Evolutionary conservation across 1,139 yeast species (phyloP).

Genomic region (Geotrichum citri-aurantii): DNA sequence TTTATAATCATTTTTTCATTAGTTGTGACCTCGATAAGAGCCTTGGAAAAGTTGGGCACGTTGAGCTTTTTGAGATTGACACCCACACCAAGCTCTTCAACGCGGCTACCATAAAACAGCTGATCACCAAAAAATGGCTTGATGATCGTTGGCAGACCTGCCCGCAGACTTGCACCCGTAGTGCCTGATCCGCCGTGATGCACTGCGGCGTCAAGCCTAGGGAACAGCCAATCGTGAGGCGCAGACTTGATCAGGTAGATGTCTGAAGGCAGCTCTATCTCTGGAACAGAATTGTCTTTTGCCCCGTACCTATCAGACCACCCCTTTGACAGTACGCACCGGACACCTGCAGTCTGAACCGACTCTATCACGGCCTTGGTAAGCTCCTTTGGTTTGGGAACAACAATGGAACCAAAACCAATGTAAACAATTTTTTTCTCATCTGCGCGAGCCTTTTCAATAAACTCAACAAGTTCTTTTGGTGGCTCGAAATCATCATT

Average conservation of each 20-base stretch:
- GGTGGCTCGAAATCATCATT: constrained; percentile 56
- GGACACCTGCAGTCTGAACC: constrained; percentile 68
- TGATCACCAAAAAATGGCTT: constrained; percentile 98
- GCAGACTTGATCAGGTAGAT: constrained; percentile 67
- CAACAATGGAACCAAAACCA: constrained; percentile 96
- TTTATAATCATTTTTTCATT: constrained; percentile 60
- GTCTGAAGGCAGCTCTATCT: constrained; percentile 57
- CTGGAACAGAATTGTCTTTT: constrained; percentile 37
- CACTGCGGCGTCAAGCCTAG: constrained; percentile 84
- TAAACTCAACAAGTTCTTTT: constrained; percentile 51
- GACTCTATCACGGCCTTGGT: constrained; percentile 76
- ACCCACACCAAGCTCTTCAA: constrained; percentile 91
- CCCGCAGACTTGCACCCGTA: constrained; percentile 82
- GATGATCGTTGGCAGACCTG: constrained; percentile 83
- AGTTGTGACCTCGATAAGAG: constrained; percentile 61
- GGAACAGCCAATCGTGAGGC: constrained; percentile 94
- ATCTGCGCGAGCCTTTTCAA: constrained; percentile 54
- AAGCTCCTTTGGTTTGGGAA: constrained; percentile 68
- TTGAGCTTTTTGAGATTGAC: constrained; percentile 63
- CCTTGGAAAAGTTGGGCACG: constrained; percentile 55
- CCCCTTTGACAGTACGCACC: constrained; percentile 86
- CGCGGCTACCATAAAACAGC: constrained; percentile 79
- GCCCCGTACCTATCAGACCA: constrained; percentile 71
- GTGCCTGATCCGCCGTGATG: constrained; percentile 99
- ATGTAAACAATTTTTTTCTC: constrained; percentile 74